These are phyloP conservation scores for Tylopilus rubrobrunneus DNA, from an alignment of 768 basidiomycete species.

Conservation along the genomic window DNA sequence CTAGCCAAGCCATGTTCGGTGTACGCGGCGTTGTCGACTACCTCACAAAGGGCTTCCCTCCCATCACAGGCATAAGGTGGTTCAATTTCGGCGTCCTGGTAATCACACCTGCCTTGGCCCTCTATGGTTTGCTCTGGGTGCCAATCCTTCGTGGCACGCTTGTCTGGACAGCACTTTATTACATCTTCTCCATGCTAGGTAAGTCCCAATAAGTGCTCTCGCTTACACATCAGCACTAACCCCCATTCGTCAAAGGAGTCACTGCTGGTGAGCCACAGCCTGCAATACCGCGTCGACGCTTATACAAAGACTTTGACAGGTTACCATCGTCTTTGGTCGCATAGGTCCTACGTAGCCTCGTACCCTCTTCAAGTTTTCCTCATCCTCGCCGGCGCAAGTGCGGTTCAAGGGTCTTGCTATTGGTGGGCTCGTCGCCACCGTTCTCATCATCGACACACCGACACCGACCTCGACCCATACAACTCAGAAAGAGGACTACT, in stretches of 20 bases:
- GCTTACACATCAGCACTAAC: slow-evolving; percentile 13
- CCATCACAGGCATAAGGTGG: slow-evolving; percentile 61
- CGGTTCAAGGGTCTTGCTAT: slow-evolving; percentile 81
- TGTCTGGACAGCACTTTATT: slow-evolving; percentile 65
- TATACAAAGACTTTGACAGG: slow-evolving; percentile 34
- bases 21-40: slow-evolving; percentile 4
- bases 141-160: slow-evolving; percentile 48
- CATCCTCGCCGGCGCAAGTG: slow-evolving; percentile 72
- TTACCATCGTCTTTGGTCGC: slow-evolving; percentile 85
- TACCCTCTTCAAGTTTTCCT: slow-evolving; percentile 67
- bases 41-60: slow-evolving; percentile 37
- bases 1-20: slow-evolving; percentile 10
- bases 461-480: slow-evolving; percentile 85
- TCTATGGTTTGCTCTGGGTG: slow-evolving; percentile 61
- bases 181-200: slow-evolving; percentile 87
- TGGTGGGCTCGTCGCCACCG: slow-evolving; percentile 88
- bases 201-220: slow-evolving; percentile 15
- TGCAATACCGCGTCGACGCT: background rate
- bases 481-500: slow-evolving; percentile 72
- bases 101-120: slow-evolving; percentile 63
- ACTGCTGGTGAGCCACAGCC: slow-evolving; percentile 41
- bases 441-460: slow-evolving; percentile 80
- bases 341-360: slow-evolving; percentile 77
- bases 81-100: slow-evolving; percentile 72
- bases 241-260: slow-evolving; percentile 36